Base-by-base conservation (phyloP, 495 filamentous ascomycete species). In the Aspergillus leporis region DNA sequence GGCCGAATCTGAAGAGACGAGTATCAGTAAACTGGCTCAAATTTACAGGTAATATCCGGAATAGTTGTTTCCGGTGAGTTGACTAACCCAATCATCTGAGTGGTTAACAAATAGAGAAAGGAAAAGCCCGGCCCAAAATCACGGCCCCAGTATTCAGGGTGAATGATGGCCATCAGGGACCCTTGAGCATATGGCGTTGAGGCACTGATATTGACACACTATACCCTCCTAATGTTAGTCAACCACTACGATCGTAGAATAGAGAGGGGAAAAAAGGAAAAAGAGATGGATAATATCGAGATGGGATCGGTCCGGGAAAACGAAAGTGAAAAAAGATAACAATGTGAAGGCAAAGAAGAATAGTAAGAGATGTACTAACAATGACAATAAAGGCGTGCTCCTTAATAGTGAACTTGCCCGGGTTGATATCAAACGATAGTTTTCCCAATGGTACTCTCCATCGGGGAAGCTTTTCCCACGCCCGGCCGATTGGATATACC, bases 321-420 rank as follows among this genome's bases (percentile, higher is more conserved):
- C n/a, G n/a, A n/a, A n/a, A n/a, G n/a, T n/a, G n/a, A n/a, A n/a
- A n/a, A n/a, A n/a, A n/a, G n/a, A n/a, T n/a, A 0, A 43, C 16
- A 38, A n/a, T 41, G 14, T 22, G 8, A 9, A 47, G 16, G 38
- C 25, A n/a, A 12, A n/a, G n/a, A n/a, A n/a, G n/a, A 14, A 16
- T 1, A 30, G 13, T 77, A 75, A n/a, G 4, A 51, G 53, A 16
- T 22, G 0, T 19, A 54, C 62, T 60, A 36, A 80, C 84, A 82
- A 89, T 90, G 9, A 85, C 83, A 54, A 90, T 87, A 43, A 90
- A 77, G 7, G 86, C 79, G 62, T 90, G 87, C 61, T 88, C 85
- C 64, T 89, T 90, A 62, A 87, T 77, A 61, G 86, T 90, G 70
- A 90, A 90, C 22, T 78, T 80, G 0, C 86, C 85, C 1, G 85